Base-by-base conservation (phyloP, 2,329 filamentous ascomycete species). In the Fusarium sp. region DNA sequence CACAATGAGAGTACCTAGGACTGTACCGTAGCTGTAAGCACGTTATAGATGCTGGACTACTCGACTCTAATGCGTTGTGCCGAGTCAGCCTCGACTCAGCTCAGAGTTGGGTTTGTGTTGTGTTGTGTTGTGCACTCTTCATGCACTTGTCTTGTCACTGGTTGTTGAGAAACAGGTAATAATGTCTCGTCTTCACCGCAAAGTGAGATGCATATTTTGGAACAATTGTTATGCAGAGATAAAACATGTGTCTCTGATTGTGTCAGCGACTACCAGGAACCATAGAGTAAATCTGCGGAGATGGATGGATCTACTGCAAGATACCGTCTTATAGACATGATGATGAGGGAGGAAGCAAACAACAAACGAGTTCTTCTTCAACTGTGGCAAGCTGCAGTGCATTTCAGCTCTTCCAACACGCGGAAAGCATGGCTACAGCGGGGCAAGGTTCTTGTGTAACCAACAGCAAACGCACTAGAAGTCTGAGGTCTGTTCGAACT, bases 171-270 rank as follows among this genome's bases (percentile, higher is more conserved):
- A 38, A 35, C 33, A n/a, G 28, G 20, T 15, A 44, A 28, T 49
- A 44, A 55, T 70, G 55, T 72, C 59, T 72, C 50, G 64, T 67
- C 60, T 47, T 71, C 54, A 71, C 70, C 70, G 70, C 60, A 71
- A 71, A 49, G 38, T 20, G 54, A 41, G 46, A 46, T 55, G 64
- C 64, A 68, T 57, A 43, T 23, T 68, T 33, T 57, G 37, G 49
- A 63, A 38, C 29, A 49, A 50, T 43, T 54, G 41, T 52, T 44
- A 72, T 57, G 54, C 53, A 59, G 43, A 68, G 43, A 16, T 31
- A 54, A 53, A 57, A 49, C 53, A 52, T 20, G 24, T 65, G 65
- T 69, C 53, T 69, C 54, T 71, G 65, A 44, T 43, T 38, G 29
- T 38, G 50, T 43, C 44, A 62, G 41, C 29, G 24, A 24, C 49